Evolutionary conservation across 2,329 filamentous ascomycete species (phyloP).

Genomic region (Aquanectria penicillioides): DNA sequence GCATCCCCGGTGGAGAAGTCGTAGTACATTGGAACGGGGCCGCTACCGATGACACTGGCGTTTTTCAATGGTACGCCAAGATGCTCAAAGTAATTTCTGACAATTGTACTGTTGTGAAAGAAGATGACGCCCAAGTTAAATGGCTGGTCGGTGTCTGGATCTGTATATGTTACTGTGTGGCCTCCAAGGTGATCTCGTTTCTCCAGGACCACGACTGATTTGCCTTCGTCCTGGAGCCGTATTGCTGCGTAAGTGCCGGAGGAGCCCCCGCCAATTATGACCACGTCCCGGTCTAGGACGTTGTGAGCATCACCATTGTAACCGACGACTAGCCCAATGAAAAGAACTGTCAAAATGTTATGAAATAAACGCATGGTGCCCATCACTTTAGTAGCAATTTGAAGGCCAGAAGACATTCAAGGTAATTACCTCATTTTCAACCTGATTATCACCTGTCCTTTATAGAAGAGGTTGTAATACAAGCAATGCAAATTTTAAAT

Average conservation of each 20-base stretch:
- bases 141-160: slow-evolving; percentile 9
- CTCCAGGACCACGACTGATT: slow-evolving; percentile 8
- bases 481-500: too few species aligned
- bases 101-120: not conserved
- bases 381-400: too few species aligned
- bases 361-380: too few species aligned
- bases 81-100: not conserved
- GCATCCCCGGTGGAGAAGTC: slow-evolving; percentile 1
- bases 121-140: slow-evolving; percentile 10
- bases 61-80: not conserved
- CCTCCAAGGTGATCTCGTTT: slow-evolving; percentile 14
- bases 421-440: too few species aligned
- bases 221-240: not conserved
- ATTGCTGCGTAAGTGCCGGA: slow-evolving; percentile 6
- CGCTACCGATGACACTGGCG: not conserved
- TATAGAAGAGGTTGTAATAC: too few species aligned
- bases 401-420: too few species aligned
- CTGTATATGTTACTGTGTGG: slow-evolving; percentile 5
- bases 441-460: too few species aligned
- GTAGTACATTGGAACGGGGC: not conserved
- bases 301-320: too few species aligned
- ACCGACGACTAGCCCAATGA: too few species aligned
- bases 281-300: slow-evolving; percentile 7
- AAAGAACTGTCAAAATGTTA: too few species aligned
- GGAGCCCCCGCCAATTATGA: slow-evolving; percentile 11